Evolutionary conservation across 371 early-diverging fungal genomes (phyloP).

Genomic region (Lichtheimia ramosa): DNA sequence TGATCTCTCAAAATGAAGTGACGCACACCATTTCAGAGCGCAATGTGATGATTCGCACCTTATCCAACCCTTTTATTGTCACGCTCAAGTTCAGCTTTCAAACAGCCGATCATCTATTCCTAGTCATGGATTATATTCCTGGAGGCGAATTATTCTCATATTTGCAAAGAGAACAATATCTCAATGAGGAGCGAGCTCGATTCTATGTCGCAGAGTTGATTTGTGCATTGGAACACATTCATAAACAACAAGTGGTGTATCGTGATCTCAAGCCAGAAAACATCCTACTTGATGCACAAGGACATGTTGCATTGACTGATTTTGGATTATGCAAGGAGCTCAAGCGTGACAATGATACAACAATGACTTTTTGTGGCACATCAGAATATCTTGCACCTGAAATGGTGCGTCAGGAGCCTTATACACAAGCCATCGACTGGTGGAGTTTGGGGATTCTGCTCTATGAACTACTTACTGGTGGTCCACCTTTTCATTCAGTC

Average conservation of each 20-base stretch:
- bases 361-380: conserved; percentile 86
- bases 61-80: conserved; percentile 67
- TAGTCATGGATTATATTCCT: conserved; percentile 81
- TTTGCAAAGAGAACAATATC: conserved; percentile 60
- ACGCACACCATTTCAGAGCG: conserved; percentile 81
- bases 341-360: conserved; percentile 41
- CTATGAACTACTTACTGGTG: conserved; percentile 87
- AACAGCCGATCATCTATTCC: conserved; percentile 63
- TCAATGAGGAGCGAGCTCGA: conserved; percentile 62
- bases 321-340: conserved; percentile 81
- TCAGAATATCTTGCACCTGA: conserved; percentile 98
- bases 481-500: conserved; percentile 87
- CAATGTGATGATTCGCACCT: conserved; percentile 69
- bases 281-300: conserved; percentile 62
- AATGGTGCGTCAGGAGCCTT: conserved; percentile 76
- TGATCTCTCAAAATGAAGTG: conserved; percentile 73
- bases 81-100: conserved; percentile 74
- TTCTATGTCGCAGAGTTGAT: conserved; percentile 77
- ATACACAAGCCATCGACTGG: conserved; percentile 87
- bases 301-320: conserved; percentile 80
- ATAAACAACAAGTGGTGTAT: conserved; percentile 67
- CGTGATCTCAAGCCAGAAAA: conserved; percentile 72
- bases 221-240: conserved; percentile 71
- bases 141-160: conserved; percentile 80
- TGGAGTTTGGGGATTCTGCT: conserved; percentile 98